Evolutionary conservation across 148 eudicot genomes (phyloP).

Genomic region (Vaccinium darrowii): DNA sequence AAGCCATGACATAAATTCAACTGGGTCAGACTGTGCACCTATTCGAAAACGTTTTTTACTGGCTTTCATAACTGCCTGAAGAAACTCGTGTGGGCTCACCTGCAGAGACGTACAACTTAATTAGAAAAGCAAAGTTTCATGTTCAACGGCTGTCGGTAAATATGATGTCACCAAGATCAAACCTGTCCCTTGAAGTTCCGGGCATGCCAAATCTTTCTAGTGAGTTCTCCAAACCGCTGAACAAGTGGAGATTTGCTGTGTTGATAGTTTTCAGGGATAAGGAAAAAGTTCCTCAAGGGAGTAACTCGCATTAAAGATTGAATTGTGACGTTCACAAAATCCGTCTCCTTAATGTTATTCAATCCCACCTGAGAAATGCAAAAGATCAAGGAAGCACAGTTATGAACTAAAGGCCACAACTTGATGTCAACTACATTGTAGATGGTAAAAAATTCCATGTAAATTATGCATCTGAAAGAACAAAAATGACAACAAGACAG

Average conservation of each 20-base stretch:
- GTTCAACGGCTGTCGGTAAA: background rate
- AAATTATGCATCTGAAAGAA: background rate
- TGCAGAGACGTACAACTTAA: conserved; percentile 26
- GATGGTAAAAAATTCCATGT: background rate
- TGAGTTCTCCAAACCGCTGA: conserved; percentile 95
- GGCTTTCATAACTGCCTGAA: conserved; percentile 96
- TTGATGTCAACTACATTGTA: background rate
- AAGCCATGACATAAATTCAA: conserved; percentile 97
- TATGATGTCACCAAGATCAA: conserved; percentile 13
- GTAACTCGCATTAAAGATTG: conserved; percentile 95
- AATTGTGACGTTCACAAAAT: conserved; percentile 92
- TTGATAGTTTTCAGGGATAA: conserved; percentile 87
- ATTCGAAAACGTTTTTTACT: conserved; percentile 83
- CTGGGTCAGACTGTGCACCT: conserved; percentile 92
- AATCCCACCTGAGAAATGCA: conserved; percentile 68
- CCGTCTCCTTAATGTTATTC: conserved; percentile 88
- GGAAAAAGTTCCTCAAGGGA: conserved; percentile 91
- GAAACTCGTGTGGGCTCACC: conserved; percentile 98
- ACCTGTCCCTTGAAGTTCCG: conserved; percentile 99
- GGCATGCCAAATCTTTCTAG: conserved; percentile 92
- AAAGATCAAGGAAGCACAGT: conserved; percentile 1
- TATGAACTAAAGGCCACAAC: background rate
- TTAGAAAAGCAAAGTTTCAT: conserved; percentile 5
- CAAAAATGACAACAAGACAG: background rate
- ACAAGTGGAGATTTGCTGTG: conserved; percentile 81